phyloP scores from a whole-genome alignment of 2,329 filamentous ascomycete species.

The Colletotrichum lentis region DNA sequence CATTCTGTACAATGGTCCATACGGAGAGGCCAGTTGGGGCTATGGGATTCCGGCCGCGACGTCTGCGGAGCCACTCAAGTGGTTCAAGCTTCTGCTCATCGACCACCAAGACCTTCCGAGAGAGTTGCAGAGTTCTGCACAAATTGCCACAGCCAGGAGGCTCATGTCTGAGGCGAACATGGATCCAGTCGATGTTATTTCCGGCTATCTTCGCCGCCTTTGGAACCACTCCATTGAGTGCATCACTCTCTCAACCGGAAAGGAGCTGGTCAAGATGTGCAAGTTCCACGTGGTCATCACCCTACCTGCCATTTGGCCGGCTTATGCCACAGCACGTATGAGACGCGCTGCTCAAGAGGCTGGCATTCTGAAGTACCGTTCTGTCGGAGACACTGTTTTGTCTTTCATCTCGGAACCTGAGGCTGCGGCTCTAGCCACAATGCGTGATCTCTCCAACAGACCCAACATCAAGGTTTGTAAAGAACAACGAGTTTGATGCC shows the following conservation, averaged over 20 bases:
- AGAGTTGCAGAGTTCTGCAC: conserved; percentile 38
- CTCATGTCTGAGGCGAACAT: conserved; percentile 33
- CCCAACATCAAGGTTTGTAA: conserved; percentile 39
- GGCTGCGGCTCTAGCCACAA: conserved; percentile 52
- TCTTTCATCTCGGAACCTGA: conserved; percentile 55
- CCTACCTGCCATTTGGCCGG: conserved; percentile 57
- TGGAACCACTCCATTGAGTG: conserved; percentile 45
- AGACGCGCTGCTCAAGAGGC: conserved; percentile 46
- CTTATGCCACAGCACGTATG: conserved; percentile 51
- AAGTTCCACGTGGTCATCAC: conserved; percentile 52
- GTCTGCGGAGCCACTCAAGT: conserved; percentile 41
- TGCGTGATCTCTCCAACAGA: conserved; percentile 44
- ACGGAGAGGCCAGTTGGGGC: conserved; percentile 42
- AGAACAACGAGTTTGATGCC: too few species aligned
- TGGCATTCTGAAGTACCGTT: conserved; percentile 47
- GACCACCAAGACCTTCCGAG: conserved; percentile 44
- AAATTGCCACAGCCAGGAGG: conserved; percentile 37
- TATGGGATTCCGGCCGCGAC: conserved; percentile 43
- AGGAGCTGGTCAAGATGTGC: conserved; percentile 38
- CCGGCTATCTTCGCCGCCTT: conserved; percentile 45
- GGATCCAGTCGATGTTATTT: conserved; percentile 44
- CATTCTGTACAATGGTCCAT: conserved; percentile 37
- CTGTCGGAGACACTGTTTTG: conserved; percentile 45
- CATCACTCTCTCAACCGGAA: conserved; percentile 43
- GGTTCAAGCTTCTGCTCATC: conserved; percentile 55